Conservation (phyloP, 2,329 filamentous ascomycete species). For the Ophiostoma sp. region DNA sequence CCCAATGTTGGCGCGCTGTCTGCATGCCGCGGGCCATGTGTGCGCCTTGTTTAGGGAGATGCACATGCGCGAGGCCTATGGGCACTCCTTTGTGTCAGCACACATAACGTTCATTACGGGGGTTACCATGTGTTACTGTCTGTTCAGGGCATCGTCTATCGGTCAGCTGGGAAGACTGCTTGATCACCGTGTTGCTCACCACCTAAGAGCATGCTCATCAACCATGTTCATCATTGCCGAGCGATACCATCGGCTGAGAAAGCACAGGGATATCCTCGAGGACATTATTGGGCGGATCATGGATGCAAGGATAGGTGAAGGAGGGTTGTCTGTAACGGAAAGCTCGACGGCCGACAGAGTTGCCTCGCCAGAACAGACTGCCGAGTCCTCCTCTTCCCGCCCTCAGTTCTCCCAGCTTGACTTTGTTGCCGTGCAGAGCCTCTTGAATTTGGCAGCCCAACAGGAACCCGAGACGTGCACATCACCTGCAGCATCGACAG, state of each 20-base stretch:
- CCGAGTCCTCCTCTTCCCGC: not conserved
- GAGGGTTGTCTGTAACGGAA: not conserved
- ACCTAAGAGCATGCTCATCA: conserved; percentile 50
- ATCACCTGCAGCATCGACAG: not conserved
- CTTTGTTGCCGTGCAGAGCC: conserved; percentile 24
- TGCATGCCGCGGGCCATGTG: conserved; percentile 43
- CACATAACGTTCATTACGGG: conserved; percentile 47
- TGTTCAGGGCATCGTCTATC: conserved; percentile 40
- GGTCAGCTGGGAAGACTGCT: conserved; percentile 38
- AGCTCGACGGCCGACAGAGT: not conserved
- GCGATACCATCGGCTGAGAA: conserved; percentile 47
- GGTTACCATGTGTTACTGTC: conserved; percentile 42
- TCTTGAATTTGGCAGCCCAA: conserved; percentile 21
- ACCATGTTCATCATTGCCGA: conserved; percentile 52
- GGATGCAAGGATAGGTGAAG: conserved; percentile 35
- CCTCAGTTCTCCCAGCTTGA: conserved; percentile 5
- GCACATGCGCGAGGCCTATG: conserved; percentile 43
- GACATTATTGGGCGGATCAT: conserved; percentile 48
- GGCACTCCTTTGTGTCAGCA: conserved; percentile 45
- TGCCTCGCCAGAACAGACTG: too few species aligned
- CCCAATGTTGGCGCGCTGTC: conserved; percentile 47
- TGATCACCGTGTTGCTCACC: conserved; percentile 49
- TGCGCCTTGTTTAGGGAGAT: conserved; percentile 45
- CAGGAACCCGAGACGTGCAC: not conserved
- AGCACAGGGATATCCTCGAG: conserved; percentile 50